phyloP scores from a whole-genome alignment of 495 filamentous ascomycete genomes.

The Hyaloscypha variabilis region DNA sequence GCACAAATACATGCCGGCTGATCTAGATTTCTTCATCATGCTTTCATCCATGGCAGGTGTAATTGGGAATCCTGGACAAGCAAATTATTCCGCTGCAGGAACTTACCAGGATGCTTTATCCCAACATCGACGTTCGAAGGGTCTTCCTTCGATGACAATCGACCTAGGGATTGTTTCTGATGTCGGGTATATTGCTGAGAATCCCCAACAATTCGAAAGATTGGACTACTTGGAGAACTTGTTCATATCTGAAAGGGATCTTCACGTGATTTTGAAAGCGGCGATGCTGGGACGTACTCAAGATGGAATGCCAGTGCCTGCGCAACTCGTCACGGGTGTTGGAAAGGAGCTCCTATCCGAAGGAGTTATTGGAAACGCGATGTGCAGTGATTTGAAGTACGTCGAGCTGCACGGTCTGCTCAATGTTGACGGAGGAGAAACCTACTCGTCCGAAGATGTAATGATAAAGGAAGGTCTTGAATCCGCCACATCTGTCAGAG shows the following conservation, averaged over 20 bases:
- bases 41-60: slow-evolving; percentile 61
- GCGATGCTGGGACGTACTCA: slow-evolving; percentile 11
- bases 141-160: slow-evolving; percentile 50
- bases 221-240: slow-evolving; percentile 14
- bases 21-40: slow-evolving; percentile 68
- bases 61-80: slow-evolving; percentile 60
- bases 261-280: slow-evolving; percentile 10
- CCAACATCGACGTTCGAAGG: slow-evolving; percentile 44
- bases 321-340: slow-evolving; percentile 13
- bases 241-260: slow-evolving; percentile 16
- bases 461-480: background rate
- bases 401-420: background rate
- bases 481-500: slow-evolving; percentile 3
- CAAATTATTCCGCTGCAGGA: slow-evolving; percentile 65
- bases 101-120: slow-evolving; percentile 59
- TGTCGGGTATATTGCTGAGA: slow-evolving; percentile 27
- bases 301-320: slow-evolving; percentile 12
- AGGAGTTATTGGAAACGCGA: slow-evolving; percentile 12
- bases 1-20: slow-evolving; percentile 48
- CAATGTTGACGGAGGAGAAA: background rate
- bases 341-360: slow-evolving; percentile 15
- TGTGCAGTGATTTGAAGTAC: slow-evolving; percentile 14
- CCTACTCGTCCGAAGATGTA: slow-evolving; percentile 6
- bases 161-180: slow-evolving; percentile 49
- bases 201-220: slow-evolving; percentile 14